Evolutionary conservation across 2,329 filamentous ascomycete genomes (phyloP).

Genomic region (Colletotrichum endophyticum): DNA sequence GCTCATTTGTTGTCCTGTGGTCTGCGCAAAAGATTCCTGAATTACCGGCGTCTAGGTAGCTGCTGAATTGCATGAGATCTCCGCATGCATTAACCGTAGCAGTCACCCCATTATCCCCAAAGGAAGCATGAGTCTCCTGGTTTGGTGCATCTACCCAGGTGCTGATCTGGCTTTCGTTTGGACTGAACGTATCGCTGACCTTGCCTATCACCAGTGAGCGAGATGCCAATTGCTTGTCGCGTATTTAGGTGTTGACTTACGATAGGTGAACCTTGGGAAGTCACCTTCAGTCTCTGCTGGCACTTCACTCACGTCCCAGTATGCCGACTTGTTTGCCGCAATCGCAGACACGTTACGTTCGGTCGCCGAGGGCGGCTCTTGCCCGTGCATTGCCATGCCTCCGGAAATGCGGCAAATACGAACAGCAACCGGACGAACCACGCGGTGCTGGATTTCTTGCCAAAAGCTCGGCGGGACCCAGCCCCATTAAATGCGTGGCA

Average conservation of each 20-base stretch:
- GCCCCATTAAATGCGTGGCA: not conserved
- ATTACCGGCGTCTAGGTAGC: not conserved
- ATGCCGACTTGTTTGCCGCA: accelerated
- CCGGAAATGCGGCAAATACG: not conserved
- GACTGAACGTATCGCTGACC: not conserved
- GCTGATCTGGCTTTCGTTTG: not conserved
- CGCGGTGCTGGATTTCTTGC: not conserved
- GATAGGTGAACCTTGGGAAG: not conserved
- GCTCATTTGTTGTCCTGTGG: not conserved
- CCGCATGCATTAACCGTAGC: not conserved
- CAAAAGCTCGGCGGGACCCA: not conserved
- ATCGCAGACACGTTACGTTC: not conserved
- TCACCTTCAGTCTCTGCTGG: not conserved
- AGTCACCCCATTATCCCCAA: not conserved
- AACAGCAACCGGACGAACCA: not conserved
- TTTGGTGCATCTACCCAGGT: not conserved
- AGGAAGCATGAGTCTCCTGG: not conserved
- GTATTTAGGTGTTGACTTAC: not conserved
- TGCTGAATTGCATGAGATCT: not conserved
- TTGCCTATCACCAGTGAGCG: not conserved
- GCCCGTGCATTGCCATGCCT: not conserved
- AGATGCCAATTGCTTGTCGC: not conserved
- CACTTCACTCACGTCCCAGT: not conserved
- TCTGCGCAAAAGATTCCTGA: not conserved
- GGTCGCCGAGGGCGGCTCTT: not conserved